These are phyloP conservation scores for Dactylorhiza incarnata DNA, from an alignment of 106 monocot genomes.

Conservation along the genomic window DNA sequence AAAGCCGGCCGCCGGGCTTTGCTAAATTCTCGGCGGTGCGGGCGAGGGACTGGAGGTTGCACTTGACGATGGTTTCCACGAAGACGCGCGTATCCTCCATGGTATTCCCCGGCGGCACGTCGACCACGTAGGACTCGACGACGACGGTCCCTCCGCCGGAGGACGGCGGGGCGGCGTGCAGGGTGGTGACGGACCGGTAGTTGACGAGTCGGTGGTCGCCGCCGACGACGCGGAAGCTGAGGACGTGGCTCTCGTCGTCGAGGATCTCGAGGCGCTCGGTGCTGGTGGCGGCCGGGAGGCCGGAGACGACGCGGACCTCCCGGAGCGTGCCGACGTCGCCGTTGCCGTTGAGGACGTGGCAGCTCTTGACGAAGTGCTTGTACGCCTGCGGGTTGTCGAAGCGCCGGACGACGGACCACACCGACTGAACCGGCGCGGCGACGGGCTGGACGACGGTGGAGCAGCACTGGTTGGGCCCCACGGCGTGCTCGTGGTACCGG, in stretches of 20 bases:
- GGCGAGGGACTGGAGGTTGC: constrained; percentile 57
- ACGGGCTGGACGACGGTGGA: constrained; percentile 40
- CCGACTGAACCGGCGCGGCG: constrained; percentile 32
- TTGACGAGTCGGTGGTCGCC: constrained; percentile 57
- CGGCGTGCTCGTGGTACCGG: constrained; percentile 36
- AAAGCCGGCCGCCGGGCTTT: background rate
- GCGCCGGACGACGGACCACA: constrained; percentile 61
- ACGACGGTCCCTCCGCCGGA: constrained; percentile 19
- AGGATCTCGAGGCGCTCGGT: constrained; percentile 59
- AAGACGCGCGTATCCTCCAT: constrained; percentile 49
- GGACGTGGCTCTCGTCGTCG: constrained; percentile 54
- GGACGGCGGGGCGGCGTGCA: constrained; percentile 21
- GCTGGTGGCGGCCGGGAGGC: constrained; percentile 52
- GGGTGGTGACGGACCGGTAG: constrained; percentile 57
- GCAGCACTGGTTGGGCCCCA: constrained; percentile 34
- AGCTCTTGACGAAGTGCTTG: constrained; percentile 63
- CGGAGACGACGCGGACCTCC: constrained; percentile 47
- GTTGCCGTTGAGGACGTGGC: constrained; percentile 33
- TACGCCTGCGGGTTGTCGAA: constrained; percentile 65
- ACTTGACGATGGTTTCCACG: constrained; percentile 58
- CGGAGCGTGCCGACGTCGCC: constrained; percentile 50
- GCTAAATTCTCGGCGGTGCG: constrained; percentile 23
- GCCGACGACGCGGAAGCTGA: constrained; percentile 60
- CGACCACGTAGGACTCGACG: constrained; percentile 62
- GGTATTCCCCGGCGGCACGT: constrained; percentile 57